A percentile compares a stretch with the other conserved stretches of the same genome.
These are phyloP conservation scores for Myriangium duriaei DNA, from an alignment of 2,329 filamentous ascomycete genomes.

Conservation along the genomic window DNA sequence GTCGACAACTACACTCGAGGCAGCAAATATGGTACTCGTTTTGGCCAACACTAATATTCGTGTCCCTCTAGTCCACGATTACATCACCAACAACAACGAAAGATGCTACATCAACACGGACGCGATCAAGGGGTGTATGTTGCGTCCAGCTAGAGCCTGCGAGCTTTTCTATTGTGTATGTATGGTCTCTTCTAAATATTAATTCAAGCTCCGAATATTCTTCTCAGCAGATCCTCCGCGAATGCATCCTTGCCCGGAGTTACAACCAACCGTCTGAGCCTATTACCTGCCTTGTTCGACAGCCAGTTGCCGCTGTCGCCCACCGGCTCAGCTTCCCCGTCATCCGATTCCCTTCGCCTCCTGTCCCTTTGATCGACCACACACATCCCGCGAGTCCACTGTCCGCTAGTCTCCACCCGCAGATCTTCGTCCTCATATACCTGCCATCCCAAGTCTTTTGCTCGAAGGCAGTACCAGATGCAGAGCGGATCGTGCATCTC, in stretches of 20 bases:
- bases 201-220: conserved; percentile 16
- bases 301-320: conserved; percentile 67
- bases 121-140: no score
- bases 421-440: conserved; percentile 56
- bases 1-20: no score
- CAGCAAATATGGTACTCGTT: no score
- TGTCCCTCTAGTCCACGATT: no score
- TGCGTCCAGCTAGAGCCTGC: no score
- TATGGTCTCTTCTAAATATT: no score
- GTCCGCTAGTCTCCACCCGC: conserved; percentile 74
- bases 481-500: conserved; percentile 36
- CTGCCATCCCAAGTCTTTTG: conserved; percentile 21
- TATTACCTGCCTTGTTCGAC: conserved; percentile 60
- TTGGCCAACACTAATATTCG: no score
- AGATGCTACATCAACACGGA: no score
- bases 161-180: no score
- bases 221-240: conserved; percentile 17
- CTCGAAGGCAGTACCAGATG: conserved; percentile 21
- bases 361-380: conserved; percentile 61
- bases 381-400: conserved; percentile 92
- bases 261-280: conserved; percentile 58
- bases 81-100: no score
- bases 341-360: conserved; percentile 36
- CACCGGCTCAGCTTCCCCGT: conserved; percentile 30
- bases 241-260: conserved; percentile 52